Percentiles rank a stretch among this genome's conserved stretches.
phyloP scores from a whole-genome alignment of 495 filamentous ascomycete species.

The Aspergillus cavernicola region DNA sequence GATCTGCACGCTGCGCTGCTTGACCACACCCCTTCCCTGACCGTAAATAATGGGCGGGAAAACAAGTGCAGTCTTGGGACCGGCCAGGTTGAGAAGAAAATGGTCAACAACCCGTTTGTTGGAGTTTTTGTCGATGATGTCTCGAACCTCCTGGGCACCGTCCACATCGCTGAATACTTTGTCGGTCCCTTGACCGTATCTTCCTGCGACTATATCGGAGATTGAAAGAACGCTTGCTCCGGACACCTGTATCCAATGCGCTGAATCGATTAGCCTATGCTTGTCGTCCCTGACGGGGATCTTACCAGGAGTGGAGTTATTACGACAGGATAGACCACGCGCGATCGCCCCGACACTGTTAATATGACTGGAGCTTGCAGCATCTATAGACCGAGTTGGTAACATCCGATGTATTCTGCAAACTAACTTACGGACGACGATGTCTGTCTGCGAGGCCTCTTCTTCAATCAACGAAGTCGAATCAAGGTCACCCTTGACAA shows the following conservation, averaged over 20 bases:
- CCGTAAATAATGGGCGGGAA: slow-evolving; percentile 73
- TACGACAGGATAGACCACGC: not conserved
- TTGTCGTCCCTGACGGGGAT: too few relatives aligned
- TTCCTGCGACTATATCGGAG: slow-evolving; percentile 24
- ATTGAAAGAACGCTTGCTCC: slow-evolving; percentile 30
- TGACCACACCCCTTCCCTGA: slow-evolving; percentile 58
- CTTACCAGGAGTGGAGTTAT: not conserved
- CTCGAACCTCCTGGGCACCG: slow-evolving; percentile 22
- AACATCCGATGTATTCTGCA: too few relatives aligned
- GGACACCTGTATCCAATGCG: slow-evolving; percentile 33
- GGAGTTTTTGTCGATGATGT: slow-evolving; percentile 43
- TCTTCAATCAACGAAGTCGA: slow-evolving; percentile 44
- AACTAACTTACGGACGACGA: slow-evolving; percentile 42
- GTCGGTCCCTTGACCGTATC: slow-evolving; percentile 18
- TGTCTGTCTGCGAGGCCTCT: slow-evolving; percentile 41
- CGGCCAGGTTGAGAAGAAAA: slow-evolving; percentile 41
- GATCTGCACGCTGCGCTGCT: slow-evolving; percentile 59
- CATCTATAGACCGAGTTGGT: too few relatives aligned
- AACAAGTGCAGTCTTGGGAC: slow-evolving; percentile 59
- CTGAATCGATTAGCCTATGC: too few relatives aligned
- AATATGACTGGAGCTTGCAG: slow-evolving; percentile 39
- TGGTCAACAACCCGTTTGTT: slow-evolving; percentile 50
- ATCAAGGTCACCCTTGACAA: slow-evolving; percentile 47
- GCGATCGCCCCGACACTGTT: slow-evolving; percentile 36
- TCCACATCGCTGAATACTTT: slow-evolving; percentile 28